phyloP scores from a whole-genome alignment of 345 rosid species.

The Raphanus sativus region DNA sequence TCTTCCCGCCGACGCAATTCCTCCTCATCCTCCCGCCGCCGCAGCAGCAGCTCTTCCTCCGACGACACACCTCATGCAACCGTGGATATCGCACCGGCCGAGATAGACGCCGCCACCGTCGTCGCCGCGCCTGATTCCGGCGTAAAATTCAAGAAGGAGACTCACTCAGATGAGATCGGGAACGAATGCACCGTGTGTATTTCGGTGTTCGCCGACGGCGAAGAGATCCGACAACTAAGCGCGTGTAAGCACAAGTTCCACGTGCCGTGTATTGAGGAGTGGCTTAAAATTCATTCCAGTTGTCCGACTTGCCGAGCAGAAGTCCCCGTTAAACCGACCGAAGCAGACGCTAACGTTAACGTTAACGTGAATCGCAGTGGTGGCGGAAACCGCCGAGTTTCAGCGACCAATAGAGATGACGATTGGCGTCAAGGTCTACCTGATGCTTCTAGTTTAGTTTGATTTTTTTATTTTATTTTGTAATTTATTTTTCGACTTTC shows the following conservation, averaged over 20 bases:
- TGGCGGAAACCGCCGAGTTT: conserved; percentile 19
- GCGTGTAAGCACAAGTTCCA: conserved; percentile 77
- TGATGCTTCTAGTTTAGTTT: conserved; percentile 68
- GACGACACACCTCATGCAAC: conserved; percentile 3
- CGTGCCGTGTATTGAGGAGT: conserved; percentile 56
- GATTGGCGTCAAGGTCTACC: conserved; percentile 77
- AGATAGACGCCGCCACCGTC: not conserved
- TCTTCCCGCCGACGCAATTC: conserved; percentile 40
- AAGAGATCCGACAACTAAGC: conserved; percentile 53
- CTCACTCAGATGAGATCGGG: conserved; percentile 52
- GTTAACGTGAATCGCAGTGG: conserved; percentile 19
- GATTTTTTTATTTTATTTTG: conserved; percentile 11
- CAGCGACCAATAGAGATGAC: conserved; percentile 36
- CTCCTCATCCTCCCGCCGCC: conserved; percentile 20
- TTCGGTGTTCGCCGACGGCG: conserved; percentile 54
- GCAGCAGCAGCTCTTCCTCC: conserved; percentile 3
- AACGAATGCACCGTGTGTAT: conserved; percentile 75
- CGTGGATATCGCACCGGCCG: not conserved
- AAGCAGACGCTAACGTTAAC: conserved; percentile 10
- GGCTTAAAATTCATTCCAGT: conserved; percentile 58
- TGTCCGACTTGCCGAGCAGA: conserved; percentile 79
- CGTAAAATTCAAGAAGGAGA: no score
- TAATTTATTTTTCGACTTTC: not conserved
- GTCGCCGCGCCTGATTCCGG: conserved; percentile 12
- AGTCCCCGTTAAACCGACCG: conserved; percentile 47